Percentiles rank a stretch among this genome's conserved stretches.
These are phyloP conservation scores for Mycena polygramma DNA, from an alignment of 768 basidiomycete species.

Conservation along the genomic window DNA sequence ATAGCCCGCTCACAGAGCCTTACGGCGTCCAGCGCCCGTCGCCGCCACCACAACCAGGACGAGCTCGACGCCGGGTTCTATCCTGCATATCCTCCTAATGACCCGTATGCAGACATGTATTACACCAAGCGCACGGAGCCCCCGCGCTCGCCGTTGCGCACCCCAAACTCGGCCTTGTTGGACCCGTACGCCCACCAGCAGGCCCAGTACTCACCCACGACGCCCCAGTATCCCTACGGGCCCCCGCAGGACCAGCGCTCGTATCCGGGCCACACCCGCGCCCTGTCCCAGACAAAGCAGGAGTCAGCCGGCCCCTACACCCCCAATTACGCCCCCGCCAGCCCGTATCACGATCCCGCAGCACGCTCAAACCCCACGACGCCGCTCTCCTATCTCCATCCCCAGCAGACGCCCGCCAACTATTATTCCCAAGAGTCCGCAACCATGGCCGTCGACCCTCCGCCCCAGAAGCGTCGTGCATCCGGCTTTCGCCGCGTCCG, in stretches of 20 bases:
- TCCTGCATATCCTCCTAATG: slow-evolving; percentile 13
- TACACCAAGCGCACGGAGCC: slow-evolving; percentile 63
- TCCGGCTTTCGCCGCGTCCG: slow-evolving; percentile 86
- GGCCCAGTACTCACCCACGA: slow-evolving; percentile 73
- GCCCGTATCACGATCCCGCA: slow-evolving; percentile 65
- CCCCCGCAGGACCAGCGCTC: slow-evolving; percentile 57
- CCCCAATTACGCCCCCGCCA: slow-evolving; percentile 67
- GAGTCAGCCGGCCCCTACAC: slow-evolving; percentile 70
- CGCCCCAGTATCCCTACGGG: slow-evolving; percentile 64
- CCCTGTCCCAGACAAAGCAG: slow-evolving; percentile 67
- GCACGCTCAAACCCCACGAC: slow-evolving; percentile 79
- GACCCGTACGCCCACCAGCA: slow-evolving; percentile 79
- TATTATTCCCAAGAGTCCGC: slow-evolving; percentile 77
- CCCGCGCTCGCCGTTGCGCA: slow-evolving; percentile 77
- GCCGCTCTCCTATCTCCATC: slow-evolving; percentile 75
- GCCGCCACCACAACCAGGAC: slow-evolving; percentile 39
- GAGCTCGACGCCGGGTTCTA: slow-evolving; percentile 39
- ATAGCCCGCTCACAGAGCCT: slow-evolving; percentile 52
- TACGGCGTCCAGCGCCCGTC: slow-evolving; percentile 48
- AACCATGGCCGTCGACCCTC: slow-evolving; percentile 77
- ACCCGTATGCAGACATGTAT: slow-evolving; percentile 70
- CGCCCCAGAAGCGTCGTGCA: slow-evolving; percentile 73
- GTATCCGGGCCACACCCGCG: slow-evolving; percentile 70
- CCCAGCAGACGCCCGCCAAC: slow-evolving; percentile 59
- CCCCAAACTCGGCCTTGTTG: slow-evolving; percentile 63